Base-by-base conservation (phyloP, 2,329 filamentous ascomycete genomes). In the Phaeosphaeria sp. region DNA sequence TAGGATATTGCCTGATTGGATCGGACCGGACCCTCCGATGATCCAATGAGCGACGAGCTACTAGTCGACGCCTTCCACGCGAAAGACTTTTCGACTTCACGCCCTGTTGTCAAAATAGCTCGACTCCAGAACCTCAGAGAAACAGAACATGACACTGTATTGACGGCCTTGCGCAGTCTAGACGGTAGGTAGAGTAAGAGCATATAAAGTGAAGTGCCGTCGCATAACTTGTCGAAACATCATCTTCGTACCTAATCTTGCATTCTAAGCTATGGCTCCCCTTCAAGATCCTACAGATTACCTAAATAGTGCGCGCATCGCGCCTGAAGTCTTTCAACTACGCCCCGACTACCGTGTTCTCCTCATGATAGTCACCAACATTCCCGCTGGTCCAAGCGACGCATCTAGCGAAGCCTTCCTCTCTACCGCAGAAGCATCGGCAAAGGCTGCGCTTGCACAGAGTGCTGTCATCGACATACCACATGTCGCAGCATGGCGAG, bases 261-360 rank as follows among this genome's bases (percentile, higher is more conserved):
- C 5, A 21, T 17, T 22, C 5, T 22, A n/a, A 21, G 18, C 18
- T 9, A 30, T 45, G 40, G 13, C 48, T 11, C 20, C 30, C 17
- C 18, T 6, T 17, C 40, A 49, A 18, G 11, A 47, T 11, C 49
- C 44, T n/a, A 9, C 40, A 11, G 40, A 42, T 6, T 57, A 56
- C 30, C 53, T 60, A 27, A 21, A 47, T 27, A 61, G 39, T 9
- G 55, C 51, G 48, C 53, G 24, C 39, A 59, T 68, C n/a, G 50
- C 55, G 0, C 51, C 61, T 1, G 67, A 75, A 24, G 67, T 78
- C 27, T 78, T 78, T 49, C 48, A 66, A 13, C 62, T 79, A 0
- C 74, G 74, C 1, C 74, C 75, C 0, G 77, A 78, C 53, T 78
- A 79, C 48, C 75, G 76, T 43, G 75, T 65, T 2, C 69, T 79